Evolutionary conservation across 352 stramenopile genomes (phyloP), one percentile per base, ranked within the genome.

Genomic region (Phytophthora agathidicida): DNA sequence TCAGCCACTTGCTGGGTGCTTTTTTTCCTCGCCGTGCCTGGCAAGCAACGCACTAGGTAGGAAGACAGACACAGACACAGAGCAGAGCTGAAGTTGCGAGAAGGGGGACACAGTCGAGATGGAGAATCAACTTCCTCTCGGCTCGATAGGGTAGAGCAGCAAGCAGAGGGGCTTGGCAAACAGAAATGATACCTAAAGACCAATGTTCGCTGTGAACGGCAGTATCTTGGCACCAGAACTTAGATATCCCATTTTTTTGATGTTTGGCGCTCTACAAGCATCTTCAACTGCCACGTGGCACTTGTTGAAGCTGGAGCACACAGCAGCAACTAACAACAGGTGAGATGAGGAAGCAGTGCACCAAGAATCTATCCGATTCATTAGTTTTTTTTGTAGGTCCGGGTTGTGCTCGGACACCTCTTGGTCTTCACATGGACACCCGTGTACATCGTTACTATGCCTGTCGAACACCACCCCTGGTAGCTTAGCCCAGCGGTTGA

Each of bases 61-160:
- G 51, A 51, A 75, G 43, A 75, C 64, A 65, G 32, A 64, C 49
- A 68, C 43, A 73, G 24, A 64, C 33, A 70, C 53, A 54, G 68
- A 74, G 65, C 38, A 32, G 41, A 57, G 20, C 55, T 37, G 39
- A 36, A 27, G 41, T 54, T 49, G 45, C 43, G 32, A 65, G 23
- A 49, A 42, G 41, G 42, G 14, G 23, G 44, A 49, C 46, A 60
- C 38, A 51, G 48, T 52, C 23, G 43, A 63, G 41, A 48, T 45
- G 48, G 41, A 65, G 42, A 48, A 45, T 46, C 42, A 65, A 65
- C 36, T 16, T 60, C 26, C 22, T 53, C 32, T 68, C 41, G 42
- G 24, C 39, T 61, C 46, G 55, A 60, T 71, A 71, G 61, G 64
- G 61, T 62, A 75, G 67, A 77, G 56, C 70, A 73, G 55, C 46